phyloP scores from a whole-genome alignment of 129 eudicot species.

The Flaveria ramosissima region DNA sequence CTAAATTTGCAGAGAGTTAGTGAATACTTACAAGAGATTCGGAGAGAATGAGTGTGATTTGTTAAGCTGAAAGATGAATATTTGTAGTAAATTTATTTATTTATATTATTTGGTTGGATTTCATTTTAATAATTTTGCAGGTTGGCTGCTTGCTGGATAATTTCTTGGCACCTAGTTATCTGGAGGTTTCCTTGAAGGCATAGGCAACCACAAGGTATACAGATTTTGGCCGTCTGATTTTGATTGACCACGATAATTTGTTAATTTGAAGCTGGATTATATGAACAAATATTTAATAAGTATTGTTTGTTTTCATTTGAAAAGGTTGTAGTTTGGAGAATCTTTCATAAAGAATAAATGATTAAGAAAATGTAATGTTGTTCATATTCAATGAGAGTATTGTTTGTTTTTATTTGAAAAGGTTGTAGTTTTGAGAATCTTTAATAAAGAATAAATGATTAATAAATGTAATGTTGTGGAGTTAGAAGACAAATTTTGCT shows the following conservation, averaged over 20 bases:
- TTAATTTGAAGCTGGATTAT: not conserved
- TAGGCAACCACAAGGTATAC: not conserved
- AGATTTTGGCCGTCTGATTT: not conserved
- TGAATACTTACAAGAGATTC: not conserved
- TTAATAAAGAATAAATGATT: no score
- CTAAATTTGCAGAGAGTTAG: not conserved
- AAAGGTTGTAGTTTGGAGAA: not conserved
- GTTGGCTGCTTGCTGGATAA: conserved; percentile 20
- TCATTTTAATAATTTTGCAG: not conserved
- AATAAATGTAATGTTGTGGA: no score
- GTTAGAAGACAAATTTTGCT: not conserved
- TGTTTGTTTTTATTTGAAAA: not conserved
- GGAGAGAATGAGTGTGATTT: not conserved
- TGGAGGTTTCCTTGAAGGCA: not conserved
- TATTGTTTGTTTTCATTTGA: not conserved
- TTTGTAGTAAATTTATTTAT: conserved; percentile 15
- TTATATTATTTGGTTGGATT: not conserved
- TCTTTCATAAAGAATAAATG: no score
- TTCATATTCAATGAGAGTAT: not conserved
- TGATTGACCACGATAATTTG: not conserved
- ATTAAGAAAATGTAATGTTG: not conserved
- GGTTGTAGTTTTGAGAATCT: not conserved
- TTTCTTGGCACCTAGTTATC: not conserved
- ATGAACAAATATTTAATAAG: not conserved
- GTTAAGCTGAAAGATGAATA: conserved; percentile 17